phyloP scores from a whole-genome alignment of 345 rosid genomes.

The Lumnitzera racemosa region DNA sequence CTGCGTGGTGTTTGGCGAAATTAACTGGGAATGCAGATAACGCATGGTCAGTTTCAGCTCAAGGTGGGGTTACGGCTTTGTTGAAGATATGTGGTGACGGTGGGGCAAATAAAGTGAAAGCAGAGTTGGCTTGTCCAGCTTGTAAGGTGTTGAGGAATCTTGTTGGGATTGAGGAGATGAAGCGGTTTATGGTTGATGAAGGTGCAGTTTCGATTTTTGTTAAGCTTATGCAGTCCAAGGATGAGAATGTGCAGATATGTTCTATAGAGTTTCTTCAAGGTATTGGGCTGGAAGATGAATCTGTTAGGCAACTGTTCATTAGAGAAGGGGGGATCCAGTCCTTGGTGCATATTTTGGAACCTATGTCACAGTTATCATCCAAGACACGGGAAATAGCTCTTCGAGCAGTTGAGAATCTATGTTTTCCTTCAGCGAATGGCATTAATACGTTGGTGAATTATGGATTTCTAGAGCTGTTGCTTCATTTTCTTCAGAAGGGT shows the following conservation, averaged over 20 bases:
- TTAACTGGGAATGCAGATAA: slow-evolving; percentile 78
- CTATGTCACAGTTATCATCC: slow-evolving; percentile 30
- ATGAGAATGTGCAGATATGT: slow-evolving; percentile 65
- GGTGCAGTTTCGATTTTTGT: slow-evolving; percentile 49
- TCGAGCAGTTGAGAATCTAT: slow-evolving; percentile 59
- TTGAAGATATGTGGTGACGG: slow-evolving; percentile 48
- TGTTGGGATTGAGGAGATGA: slow-evolving; percentile 75
- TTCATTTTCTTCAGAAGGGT: slow-evolving; percentile 44
- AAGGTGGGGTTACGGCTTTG: slow-evolving; percentile 85
- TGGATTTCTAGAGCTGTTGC: slow-evolving; percentile 54
- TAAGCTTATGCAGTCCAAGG: slow-evolving; percentile 58
- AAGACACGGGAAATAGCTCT: slow-evolving; percentile 62
- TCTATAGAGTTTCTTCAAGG: slow-evolving; percentile 58
- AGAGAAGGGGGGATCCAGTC: slow-evolving; percentile 61
- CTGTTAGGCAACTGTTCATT: slow-evolving; percentile 38
- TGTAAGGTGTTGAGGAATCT: slow-evolving; percentile 80
- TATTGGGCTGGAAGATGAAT: slow-evolving; percentile 58
- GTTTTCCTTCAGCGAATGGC: slow-evolving; percentile 44
- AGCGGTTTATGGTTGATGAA: slow-evolving; percentile 75
- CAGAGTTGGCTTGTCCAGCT: slow-evolving; percentile 44
- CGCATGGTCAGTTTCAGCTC: slow-evolving; percentile 93
- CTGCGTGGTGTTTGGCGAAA: slow-evolving; percentile 54
- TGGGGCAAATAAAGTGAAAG: slow-evolving; percentile 8
- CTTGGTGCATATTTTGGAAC: slow-evolving; percentile 56
- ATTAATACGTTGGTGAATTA: slow-evolving; percentile 33